Conservation (phyloP, 2,329 filamentous ascomycete genomes). For the Claviceps sp. region DNA sequence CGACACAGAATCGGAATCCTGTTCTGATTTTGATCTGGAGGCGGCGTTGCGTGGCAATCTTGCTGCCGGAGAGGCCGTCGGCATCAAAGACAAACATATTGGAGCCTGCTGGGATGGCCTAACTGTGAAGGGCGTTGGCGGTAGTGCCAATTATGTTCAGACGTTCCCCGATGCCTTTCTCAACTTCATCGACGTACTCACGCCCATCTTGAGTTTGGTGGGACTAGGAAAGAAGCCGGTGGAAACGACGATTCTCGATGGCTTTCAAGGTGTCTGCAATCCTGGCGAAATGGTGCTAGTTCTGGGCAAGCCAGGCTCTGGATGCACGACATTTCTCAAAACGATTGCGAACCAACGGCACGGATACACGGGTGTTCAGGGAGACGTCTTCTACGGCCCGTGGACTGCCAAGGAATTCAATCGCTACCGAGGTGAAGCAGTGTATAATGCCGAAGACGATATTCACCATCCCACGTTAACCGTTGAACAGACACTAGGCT, state of each 20-base stretch:
- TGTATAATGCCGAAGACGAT: constrained; percentile 72
- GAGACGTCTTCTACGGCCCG: constrained; percentile 65
- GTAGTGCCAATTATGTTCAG: constrained; percentile 55
- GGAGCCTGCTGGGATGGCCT: constrained; percentile 68
- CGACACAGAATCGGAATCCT: constrained; percentile 32
- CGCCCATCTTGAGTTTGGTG: constrained; percentile 48
- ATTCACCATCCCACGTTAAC: constrained; percentile 75
- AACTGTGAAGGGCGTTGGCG: constrained; percentile 63
- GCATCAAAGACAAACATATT: constrained; percentile 69
- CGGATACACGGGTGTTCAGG: constrained; percentile 41
- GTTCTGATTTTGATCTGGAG: constrained; percentile 59
- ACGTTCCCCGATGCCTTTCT: constrained; percentile 70
- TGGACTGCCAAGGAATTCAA: constrained; percentile 60
- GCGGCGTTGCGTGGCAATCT: constrained; percentile 56
- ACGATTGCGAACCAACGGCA: constrained; percentile 52
- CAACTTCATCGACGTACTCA: constrained; percentile 62
- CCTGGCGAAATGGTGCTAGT: constrained; percentile 86
- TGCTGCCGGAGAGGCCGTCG: constrained; percentile 58
- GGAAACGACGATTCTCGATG: constrained; percentile 60
- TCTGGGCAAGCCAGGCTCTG: constrained; percentile 61
- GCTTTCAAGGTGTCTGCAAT: constrained; percentile 56
- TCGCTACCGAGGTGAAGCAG: constrained; percentile 65
- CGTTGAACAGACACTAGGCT: constrained; percentile 74
- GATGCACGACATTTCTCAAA: constrained; percentile 58
- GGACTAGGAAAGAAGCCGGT: constrained; percentile 53